Conservation (phyloP, 2,329 filamentous ascomycete genomes). For the Plectosphaerella plurivora region DNA sequence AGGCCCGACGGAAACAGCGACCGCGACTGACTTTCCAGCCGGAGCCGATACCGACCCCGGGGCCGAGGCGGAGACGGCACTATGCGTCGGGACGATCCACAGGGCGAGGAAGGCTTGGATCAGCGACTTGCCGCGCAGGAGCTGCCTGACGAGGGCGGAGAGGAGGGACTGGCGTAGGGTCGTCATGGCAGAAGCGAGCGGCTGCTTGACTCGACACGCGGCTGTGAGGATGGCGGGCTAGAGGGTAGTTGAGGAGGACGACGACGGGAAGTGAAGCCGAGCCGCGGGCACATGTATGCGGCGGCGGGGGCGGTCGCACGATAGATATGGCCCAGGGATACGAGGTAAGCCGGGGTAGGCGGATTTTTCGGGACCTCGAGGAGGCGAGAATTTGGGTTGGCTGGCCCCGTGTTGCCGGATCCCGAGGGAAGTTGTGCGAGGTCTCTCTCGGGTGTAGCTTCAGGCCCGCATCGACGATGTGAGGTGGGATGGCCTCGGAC, state of each 20-base stretch:
- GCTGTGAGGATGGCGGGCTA: neutral
- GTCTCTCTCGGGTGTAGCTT: too few relatives aligned
- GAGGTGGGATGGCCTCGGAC: too few relatives aligned
- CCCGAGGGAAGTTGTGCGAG: too few relatives aligned
- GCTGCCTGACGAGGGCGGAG: constrained; percentile 51
- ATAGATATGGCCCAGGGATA: constrained; percentile 7
- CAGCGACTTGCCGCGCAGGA: constrained; percentile 55
- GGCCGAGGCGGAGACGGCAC: constrained; percentile 13
- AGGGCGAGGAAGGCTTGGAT: constrained; percentile 47
- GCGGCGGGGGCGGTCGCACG: constrained; percentile 3
- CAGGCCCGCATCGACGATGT: too few relatives aligned
- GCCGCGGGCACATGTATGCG: constrained; percentile 12
- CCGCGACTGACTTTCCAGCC: neutral
- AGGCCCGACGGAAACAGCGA: neutral
- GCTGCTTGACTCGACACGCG: constrained; percentile 35
- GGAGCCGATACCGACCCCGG: constrained; percentile 3
- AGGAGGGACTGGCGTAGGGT: constrained; percentile 50
- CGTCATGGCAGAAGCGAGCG: constrained; percentile 54
- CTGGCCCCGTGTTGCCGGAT: too few relatives aligned
- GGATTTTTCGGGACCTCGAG: too few relatives aligned
- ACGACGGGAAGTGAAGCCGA: constrained; percentile 3
- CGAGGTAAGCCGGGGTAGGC: constrained; percentile 4
- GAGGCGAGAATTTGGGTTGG: neutral
- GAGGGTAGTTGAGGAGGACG: constrained; percentile 7
- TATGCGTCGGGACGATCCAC: constrained; percentile 7